These are phyloP conservation scores for Stereum hirsutum DNA, from an alignment of 1,284 basidiomycete genomes.

Conservation along the genomic window DNA sequence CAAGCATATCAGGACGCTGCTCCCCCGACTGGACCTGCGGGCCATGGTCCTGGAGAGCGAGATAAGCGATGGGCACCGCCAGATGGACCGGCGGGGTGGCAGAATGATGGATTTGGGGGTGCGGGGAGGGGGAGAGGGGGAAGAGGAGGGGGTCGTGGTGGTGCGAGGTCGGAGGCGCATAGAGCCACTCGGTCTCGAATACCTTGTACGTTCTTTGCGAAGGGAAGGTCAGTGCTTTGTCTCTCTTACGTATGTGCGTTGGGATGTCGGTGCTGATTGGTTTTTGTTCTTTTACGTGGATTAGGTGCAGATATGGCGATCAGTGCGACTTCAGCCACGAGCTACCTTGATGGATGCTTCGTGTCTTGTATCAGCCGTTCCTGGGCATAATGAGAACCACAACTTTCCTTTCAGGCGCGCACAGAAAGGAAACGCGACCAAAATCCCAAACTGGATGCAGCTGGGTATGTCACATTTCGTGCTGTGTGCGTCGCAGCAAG, in stretches of 20 bases:
- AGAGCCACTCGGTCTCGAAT: conserved; percentile 67
- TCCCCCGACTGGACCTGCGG: too few relatives aligned
- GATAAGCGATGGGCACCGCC: conserved; percentile 34
- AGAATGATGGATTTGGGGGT: conserved; percentile 24
- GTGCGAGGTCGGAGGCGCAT: conserved; percentile 42
- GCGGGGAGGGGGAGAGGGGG: conserved; percentile 38
- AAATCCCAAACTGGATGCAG: too few relatives aligned
- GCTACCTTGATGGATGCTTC: too few relatives aligned
- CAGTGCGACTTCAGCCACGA: conserved; percentile 77
- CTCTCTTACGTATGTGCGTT: conserved; percentile 27
- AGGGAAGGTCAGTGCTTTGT: conserved; percentile 76
- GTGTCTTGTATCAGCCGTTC: too few relatives aligned
- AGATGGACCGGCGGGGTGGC: conserved; percentile 32
- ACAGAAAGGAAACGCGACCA: too few relatives aligned
- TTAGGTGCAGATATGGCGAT: conserved; percentile 80
- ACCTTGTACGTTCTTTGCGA: conserved; percentile 80
- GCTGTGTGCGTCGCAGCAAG: too few relatives aligned
- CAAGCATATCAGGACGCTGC: too few relatives aligned
- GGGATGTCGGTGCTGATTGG: conserved; percentile 36
- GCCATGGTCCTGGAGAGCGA: conserved; percentile 22
- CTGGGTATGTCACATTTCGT: too few relatives aligned
- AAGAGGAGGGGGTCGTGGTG: conserved; percentile 15
- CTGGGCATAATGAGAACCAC: too few relatives aligned
- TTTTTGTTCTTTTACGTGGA: conserved; percentile 18
- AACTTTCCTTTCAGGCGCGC: too few relatives aligned